Base-by-base conservation (phyloP, 1,284 basidiomycete species). In the Gomphus bonarii region DNA sequence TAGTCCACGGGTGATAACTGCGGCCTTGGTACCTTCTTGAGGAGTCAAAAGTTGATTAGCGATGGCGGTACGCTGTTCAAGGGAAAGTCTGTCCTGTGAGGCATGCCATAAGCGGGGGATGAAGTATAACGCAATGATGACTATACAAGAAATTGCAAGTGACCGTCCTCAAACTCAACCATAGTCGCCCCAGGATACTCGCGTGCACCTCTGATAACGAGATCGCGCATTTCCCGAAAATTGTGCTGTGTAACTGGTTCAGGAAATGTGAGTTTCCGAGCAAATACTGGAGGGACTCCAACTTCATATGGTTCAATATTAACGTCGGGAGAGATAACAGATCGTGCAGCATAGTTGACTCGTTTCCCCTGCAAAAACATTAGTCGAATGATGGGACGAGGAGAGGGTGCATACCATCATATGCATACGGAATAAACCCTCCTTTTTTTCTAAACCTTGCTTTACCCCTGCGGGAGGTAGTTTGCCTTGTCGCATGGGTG, bases 281-380 rank as follows among this genome's bases (percentile, higher is more conserved):
- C 97, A 69, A 99, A 99, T 56, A 99, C 90, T 43, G 97, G 97
- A 12, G 97, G 97, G 28, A 99, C 85, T 56, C 97, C 97, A 60
- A 99, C 99, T 71, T 99, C 97, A 71, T 95, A 97, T 40, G 97
- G 94, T 73, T 99, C 97, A 64, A 99, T 98, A 71, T 99, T 99
- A 68, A 97, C 92, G 68, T 99, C 97, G 10, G 97, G 97, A 33
- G 97, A 99, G 63, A 99, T 99, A 68, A 99, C 97, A 14, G 97
- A 99, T 63, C 97, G 92, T 35, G 97, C 97, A 44, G 97, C 94
- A 69, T 97, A 97, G 71, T 99, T 99, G 66, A 99, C 97, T 69
- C 97, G 94, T 78, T 99, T 99, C 43, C 97, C 97, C 92, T 95
- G 60, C 20, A 44, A 56, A 53, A 59, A 16, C n/a, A 60, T 56